Conservation (phyloP, 2,329 filamentous ascomycete species). For the Penicillium sp. region DNA sequence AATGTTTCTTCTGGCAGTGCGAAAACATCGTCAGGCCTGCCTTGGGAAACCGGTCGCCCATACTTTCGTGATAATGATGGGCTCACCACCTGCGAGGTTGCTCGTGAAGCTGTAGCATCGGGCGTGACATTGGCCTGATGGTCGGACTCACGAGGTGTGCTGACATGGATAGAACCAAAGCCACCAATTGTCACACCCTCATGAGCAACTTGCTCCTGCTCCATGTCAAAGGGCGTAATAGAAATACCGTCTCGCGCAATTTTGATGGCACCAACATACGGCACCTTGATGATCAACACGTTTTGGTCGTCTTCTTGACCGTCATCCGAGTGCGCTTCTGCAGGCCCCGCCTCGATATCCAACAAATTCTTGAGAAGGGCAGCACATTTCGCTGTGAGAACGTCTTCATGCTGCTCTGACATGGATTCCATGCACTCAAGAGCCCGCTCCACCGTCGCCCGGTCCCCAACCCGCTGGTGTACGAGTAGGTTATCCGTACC, state of each 20-base stretch:
- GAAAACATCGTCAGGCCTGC: background rate
- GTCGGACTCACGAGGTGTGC: background rate
- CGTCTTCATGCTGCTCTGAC: conserved; percentile 28
- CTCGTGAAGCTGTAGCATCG: background rate
- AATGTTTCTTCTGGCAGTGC: background rate
- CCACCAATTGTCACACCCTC: background rate
- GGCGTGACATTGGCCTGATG: background rate
- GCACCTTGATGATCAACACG: background rate
- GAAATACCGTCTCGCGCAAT: background rate
- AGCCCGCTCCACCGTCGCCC: conserved; percentile 37
- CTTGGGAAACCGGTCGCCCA: background rate
- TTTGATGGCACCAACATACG: background rate
- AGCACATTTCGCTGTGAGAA: conserved; percentile 29
- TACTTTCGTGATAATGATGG: background rate
- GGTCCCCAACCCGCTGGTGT: conserved; percentile 41
- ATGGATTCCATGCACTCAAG: conserved; percentile 35
- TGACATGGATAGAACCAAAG: background rate
- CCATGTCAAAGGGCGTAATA: background rate
- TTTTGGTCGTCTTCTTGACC: conserved; percentile 1
- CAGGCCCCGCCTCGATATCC: conserved; percentile 28
- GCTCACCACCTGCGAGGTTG: background rate
- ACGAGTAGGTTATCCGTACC: conserved; percentile 26
- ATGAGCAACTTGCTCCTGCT: background rate
- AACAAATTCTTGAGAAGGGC: conserved; percentile 32
- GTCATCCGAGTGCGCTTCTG: conserved; percentile 7